Evolutionary conservation across 805 yeast genomes (phyloP).

Genomic region (Peterozyma xylosa): DNA sequence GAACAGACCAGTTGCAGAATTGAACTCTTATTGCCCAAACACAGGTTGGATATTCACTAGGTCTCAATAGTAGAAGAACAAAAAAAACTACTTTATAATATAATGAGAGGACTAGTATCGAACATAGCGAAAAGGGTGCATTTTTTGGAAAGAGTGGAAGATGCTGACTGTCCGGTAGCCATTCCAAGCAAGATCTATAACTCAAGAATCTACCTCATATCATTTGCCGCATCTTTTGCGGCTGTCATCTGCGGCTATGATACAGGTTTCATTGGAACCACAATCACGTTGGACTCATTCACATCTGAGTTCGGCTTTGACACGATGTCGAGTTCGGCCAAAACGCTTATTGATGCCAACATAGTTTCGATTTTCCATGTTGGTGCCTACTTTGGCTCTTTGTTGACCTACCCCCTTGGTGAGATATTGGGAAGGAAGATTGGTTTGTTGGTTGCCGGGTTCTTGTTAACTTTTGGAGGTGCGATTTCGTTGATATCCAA

Average conservation of each 20-base stretch:
- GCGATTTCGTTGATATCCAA: constrained; percentile 31
- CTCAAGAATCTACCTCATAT: constrained; percentile 31
- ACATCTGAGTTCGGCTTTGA: constrained; percentile 34
- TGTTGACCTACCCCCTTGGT: constrained; percentile 34
- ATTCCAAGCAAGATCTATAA: constrained; percentile 39
- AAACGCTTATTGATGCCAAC: constrained; percentile 26
- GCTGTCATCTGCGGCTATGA: constrained; percentile 49
- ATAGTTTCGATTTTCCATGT: constrained; percentile 44
- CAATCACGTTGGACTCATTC: constrained; percentile 38
- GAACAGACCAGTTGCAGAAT: too few species aligned
- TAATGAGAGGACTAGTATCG: too few species aligned
- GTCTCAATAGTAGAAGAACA: too few species aligned
- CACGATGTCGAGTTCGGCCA: constrained; percentile 17
- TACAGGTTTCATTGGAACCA: constrained; percentile 50
- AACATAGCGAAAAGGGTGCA: too few species aligned
- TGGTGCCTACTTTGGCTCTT: constrained; percentile 42
- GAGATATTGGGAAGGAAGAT: constrained; percentile 30
- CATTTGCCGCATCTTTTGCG: constrained; percentile 38
- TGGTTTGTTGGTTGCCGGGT: constrained; percentile 31
- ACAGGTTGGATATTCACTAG: too few species aligned
- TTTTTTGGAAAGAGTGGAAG: constrained; percentile 1
- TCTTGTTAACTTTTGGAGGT: constrained; percentile 34
- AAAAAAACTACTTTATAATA: too few species aligned
- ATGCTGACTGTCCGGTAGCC: constrained; percentile 3
- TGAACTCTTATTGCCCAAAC: too few species aligned